Conservation (phyloP, 257 asterid species). For the Penstemon newberryi region DNA sequence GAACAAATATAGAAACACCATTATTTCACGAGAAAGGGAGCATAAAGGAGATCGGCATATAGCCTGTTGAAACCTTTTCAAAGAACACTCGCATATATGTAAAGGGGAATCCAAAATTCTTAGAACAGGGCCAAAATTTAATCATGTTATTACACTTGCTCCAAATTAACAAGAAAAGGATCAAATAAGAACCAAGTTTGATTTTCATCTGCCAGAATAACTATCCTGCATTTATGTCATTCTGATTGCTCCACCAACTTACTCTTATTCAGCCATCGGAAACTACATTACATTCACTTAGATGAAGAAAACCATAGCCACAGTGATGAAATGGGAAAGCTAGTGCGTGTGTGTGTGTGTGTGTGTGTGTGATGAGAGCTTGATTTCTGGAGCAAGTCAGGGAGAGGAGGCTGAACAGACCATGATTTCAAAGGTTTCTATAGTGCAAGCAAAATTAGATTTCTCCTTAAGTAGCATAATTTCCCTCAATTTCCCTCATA, state of each 20-base stretch:
- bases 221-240: not conserved
- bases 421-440: too few relatives aligned
- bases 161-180: not conserved
- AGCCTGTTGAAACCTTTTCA: not conserved
- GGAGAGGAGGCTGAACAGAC: too few relatives aligned
- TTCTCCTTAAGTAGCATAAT: too few relatives aligned
- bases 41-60: not conserved
- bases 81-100: not conserved
- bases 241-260: not conserved
- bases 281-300: too few relatives aligned
- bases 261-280: not conserved
- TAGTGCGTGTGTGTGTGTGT: too few relatives aligned
- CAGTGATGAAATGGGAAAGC: too few relatives aligned
- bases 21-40: slow-evolving; percentile 8
- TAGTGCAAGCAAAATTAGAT: too few relatives aligned
- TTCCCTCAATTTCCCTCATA: not conserved
- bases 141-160: not conserved
- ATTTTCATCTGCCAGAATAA: not conserved
- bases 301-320: not conserved
- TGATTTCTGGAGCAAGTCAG: too few relatives aligned
- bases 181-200: not conserved
- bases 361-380: too few relatives aligned
- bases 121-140: not conserved
- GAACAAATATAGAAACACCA: slow-evolving; percentile 26
- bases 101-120: not conserved